Evolutionary conservation across 768 basidiomycete genomes (phyloP).

Genomic region (Hemileccinum rubropunctum): DNA sequence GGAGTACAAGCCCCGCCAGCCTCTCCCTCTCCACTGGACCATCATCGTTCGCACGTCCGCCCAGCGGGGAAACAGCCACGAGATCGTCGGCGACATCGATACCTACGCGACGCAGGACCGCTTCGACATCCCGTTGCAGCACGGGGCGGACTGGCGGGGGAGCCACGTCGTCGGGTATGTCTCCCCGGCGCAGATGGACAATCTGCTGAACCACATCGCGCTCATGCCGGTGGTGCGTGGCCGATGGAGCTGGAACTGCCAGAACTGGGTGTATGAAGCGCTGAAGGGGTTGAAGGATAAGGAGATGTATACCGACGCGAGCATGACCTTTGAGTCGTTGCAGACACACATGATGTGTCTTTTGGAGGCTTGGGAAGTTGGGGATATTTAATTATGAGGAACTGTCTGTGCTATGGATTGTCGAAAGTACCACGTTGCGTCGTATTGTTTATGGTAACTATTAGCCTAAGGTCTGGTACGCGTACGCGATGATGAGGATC

Average conservation of each 20-base stretch:
- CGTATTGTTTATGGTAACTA: not conserved
- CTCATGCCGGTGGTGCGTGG: constrained; percentile 14
- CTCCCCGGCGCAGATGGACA: constrained; percentile 6
- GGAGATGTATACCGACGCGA: constrained; percentile 17
- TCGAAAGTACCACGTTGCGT: not conserved
- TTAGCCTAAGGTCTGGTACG: too few species aligned
- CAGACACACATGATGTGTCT: constrained; percentile 3
- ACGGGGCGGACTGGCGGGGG: constrained; percentile 22
- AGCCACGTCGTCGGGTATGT: constrained; percentile 20
- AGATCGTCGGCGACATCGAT: constrained; percentile 25
- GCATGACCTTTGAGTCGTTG: constrained; percentile 14
- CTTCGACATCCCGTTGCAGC: constrained; percentile 11
- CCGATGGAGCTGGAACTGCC: constrained; percentile 24
- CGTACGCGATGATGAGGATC: too few species aligned
- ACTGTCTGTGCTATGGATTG: too few species aligned
- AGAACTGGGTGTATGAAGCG: constrained; percentile 29
- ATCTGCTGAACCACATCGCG: constrained; percentile 12
- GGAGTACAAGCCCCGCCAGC: constrained; percentile 5
- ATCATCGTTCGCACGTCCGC: constrained; percentile 24
- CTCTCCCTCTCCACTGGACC: constrained; percentile 25
- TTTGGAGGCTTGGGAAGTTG: constrained; percentile 30
- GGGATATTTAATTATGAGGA: constrained; percentile 16
- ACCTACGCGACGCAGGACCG: constrained; percentile 16
- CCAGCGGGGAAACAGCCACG: constrained; percentile 19
- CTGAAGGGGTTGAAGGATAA: constrained; percentile 7